phyloP scores from a whole-genome alignment of 116 monocot species.

The Papilionanthe hybrid region DNA sequence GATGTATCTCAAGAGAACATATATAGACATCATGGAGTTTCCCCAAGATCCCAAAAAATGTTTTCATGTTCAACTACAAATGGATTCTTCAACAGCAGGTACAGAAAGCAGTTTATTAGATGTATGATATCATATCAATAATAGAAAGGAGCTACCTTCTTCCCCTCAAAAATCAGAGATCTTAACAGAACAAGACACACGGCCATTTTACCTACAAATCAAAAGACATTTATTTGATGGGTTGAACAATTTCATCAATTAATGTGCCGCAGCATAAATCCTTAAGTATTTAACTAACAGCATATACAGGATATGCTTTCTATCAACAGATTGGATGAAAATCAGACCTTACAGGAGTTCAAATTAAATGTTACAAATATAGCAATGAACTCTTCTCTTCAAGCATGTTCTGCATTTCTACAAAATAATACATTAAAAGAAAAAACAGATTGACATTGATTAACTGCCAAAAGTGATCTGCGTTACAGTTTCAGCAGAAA shows the following conservation, averaged over 20 bases:
- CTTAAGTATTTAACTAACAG: constrained; percentile 28
- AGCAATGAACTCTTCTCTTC: neutral
- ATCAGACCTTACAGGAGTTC: constrained; percentile 1
- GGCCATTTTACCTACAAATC: constrained; percentile 91
- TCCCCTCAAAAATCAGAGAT: constrained; percentile 86
- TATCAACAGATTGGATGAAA: constrained; percentile 13
- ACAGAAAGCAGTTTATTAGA: constrained; percentile 1
- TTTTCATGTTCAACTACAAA: neutral
- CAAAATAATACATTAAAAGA: neutral
- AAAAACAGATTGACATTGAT: neutral
- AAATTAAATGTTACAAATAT: neutral
- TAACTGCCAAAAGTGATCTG: neutral
- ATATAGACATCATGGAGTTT: no score
- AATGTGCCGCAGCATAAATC: constrained; percentile 61
- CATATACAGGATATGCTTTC: constrained; percentile 19
- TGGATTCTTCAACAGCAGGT: constrained; percentile 4
- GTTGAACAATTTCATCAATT: constrained; percentile 61
- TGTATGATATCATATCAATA: constrained; percentile 17
- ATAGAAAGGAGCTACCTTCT: constrained; percentile 75
- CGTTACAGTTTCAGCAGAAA: neutral
- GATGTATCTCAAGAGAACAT: neutral
- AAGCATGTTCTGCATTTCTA: neutral
- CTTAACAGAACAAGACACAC: constrained; percentile 75
- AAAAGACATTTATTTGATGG: constrained; percentile 84
- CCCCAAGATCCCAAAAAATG: neutral